phyloP scores from a whole-genome alignment of 805 yeast species.

The Cyberlindnera samutprakarnensis region DNA sequence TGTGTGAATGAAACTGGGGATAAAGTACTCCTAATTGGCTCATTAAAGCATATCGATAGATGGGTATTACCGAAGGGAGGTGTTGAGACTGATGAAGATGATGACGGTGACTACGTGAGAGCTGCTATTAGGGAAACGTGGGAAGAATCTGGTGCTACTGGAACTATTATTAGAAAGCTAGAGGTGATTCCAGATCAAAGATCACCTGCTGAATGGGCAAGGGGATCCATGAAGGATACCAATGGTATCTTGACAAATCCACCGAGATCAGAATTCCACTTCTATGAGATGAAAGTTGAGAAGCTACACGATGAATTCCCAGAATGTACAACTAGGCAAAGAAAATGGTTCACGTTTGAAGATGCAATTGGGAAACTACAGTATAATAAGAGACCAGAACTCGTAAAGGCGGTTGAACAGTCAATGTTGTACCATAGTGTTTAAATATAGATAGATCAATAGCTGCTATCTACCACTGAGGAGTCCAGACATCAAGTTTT shows the following conservation, averaged over 20 bases:
- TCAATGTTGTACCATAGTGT: constrained; percentile 33
- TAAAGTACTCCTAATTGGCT: constrained; percentile 71
- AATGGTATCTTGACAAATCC: constrained; percentile 30
- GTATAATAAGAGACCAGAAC: constrained; percentile 57
- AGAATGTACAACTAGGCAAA: constrained; percentile 50
- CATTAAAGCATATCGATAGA: constrained; percentile 55
- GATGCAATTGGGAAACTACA: constrained; percentile 59
- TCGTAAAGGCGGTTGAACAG: constrained; percentile 52
- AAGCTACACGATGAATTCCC: constrained; percentile 66
- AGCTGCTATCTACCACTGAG: constrained; percentile 16
- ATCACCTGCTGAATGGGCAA: constrained; percentile 37
- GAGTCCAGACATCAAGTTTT: constrained; percentile 71
- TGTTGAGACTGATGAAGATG: constrained; percentile 89
- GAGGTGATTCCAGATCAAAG: constrained; percentile 62
- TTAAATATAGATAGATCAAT: not conserved
- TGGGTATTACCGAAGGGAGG: constrained; percentile 98
- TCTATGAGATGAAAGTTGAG: constrained; percentile 66
- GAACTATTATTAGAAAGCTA: constrained; percentile 45
- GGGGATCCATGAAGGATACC: constrained; percentile 6
- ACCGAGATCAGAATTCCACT: constrained; percentile 83
- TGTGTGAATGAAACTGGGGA: constrained; percentile 50
- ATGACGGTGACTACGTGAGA: constrained; percentile 24
- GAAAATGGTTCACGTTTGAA: constrained; percentile 69
- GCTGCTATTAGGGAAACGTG: constrained; percentile 85
- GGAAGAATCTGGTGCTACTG: constrained; percentile 95